phyloP scores from a whole-genome alignment of 352 stramenopile genomes.

The Globisporangium middletonii region DNA sequence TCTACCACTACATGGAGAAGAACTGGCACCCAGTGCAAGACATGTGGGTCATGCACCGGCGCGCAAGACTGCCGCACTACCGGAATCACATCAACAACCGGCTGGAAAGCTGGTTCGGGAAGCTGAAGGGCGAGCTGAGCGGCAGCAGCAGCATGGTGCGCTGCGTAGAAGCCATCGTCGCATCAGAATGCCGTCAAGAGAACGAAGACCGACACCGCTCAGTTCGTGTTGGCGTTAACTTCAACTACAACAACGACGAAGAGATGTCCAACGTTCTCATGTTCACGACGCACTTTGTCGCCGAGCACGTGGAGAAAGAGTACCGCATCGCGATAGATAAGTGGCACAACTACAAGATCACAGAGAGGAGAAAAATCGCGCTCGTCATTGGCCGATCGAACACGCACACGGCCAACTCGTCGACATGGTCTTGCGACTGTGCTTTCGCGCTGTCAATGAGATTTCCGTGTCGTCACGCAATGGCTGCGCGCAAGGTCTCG shows the following conservation, averaged over 20 bases:
- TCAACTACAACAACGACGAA: conserved; percentile 11
- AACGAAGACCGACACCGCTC: conserved; percentile 13
- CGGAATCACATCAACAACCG: conserved; percentile 15
- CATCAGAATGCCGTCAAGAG: neutral
- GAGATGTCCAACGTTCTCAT: conserved; percentile 3
- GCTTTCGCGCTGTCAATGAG: too few relatives aligned
- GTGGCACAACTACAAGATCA: too few relatives aligned
- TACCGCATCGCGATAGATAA: too few relatives aligned
- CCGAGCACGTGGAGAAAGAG: conserved; percentile 3
- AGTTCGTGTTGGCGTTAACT: conserved; percentile 8
- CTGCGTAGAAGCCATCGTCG: conserved; percentile 7
- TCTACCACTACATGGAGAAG: conserved; percentile 6
- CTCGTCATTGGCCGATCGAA: too few relatives aligned
- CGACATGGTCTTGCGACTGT: too few relatives aligned
- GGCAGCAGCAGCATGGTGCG: conserved; percentile 5
- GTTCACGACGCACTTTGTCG: conserved; percentile 17
- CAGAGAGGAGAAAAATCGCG: too few relatives aligned
- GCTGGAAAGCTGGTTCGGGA: too few relatives aligned
- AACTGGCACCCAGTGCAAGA: too few relatives aligned
- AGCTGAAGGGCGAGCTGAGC: neutral
- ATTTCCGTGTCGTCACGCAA: too few relatives aligned
- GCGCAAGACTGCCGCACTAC: neutral
- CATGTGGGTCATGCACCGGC: too few relatives aligned
- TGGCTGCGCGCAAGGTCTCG: too few relatives aligned
- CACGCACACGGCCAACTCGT: too few relatives aligned